phyloP scores from a whole-genome alignment of 23 red algal species.

The Gracilaria caudata region DNA sequence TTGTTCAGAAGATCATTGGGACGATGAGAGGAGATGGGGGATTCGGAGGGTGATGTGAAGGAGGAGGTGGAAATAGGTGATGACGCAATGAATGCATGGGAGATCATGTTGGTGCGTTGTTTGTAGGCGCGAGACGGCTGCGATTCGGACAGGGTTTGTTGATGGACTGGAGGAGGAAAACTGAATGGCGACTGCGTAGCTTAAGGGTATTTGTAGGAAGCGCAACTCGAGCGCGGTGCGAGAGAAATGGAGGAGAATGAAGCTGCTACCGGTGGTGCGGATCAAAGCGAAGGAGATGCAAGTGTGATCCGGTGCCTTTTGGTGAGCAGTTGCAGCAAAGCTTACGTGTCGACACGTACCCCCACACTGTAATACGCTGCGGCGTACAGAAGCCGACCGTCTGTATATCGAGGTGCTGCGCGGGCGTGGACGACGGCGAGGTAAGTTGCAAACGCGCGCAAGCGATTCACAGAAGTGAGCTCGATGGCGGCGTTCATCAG shows the following conservation, averaged over 20 bases:
- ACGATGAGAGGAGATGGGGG: not conserved
- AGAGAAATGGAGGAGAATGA: too few species aligned
- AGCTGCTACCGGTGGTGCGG: too few species aligned
- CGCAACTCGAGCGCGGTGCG: too few species aligned
- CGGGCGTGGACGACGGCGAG: not conserved
- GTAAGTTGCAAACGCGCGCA: too few species aligned
- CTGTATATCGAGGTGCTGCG: not conserved
- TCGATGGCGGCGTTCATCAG: not conserved
- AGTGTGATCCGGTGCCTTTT: not conserved
- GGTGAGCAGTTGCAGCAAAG: too few species aligned
- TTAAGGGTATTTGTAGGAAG: too few species aligned
- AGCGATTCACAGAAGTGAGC: not conserved
- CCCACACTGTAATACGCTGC: too few species aligned
- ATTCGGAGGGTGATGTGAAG: not conserved
- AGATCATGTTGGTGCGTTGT: constrained; percentile 2
- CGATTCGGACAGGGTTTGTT: not conserved
- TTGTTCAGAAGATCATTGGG: not conserved
- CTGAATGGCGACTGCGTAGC: too few species aligned
- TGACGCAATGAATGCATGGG: constrained; percentile 27
- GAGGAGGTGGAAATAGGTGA: constrained; percentile 8
- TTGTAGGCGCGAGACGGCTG: not conserved
- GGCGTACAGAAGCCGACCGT: not conserved
- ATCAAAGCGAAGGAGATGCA: too few species aligned
- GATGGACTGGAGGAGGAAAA: not conserved
- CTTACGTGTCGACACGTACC: too few species aligned